Conservation (phyloP, 2,329 filamentous ascomycete species). For the Golovinomyces cichoracearum region DNA sequence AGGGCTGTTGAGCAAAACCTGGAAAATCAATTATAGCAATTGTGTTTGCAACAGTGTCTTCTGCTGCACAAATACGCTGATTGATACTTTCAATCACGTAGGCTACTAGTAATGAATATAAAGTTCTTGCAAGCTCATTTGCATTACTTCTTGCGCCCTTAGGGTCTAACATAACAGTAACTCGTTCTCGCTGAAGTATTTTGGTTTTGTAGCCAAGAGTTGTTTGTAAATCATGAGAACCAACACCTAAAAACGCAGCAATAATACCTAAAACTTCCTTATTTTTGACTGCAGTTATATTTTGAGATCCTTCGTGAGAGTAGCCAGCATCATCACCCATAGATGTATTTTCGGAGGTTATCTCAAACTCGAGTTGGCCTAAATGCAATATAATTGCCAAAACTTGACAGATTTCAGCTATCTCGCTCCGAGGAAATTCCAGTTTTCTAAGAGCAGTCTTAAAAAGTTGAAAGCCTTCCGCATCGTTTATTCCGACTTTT, state of each 20-base stretch:
- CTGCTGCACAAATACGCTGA: conserved; percentile 59
- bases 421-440: conserved; percentile 77
- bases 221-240: conserved; percentile 53
- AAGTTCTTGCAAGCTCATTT: conserved; percentile 72
- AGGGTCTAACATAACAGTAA: conserved; percentile 95
- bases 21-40: conserved; percentile 91
- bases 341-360: conserved; percentile 49
- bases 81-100: conserved; percentile 88
- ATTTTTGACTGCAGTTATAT: conserved; percentile 69
- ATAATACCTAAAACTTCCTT: conserved; percentile 68
- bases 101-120: conserved; percentile 82
- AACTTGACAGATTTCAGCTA: conserved; percentile 90
- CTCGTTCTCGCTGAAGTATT: conserved; percentile 81
- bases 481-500: conserved; percentile 89
- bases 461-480: conserved; percentile 89
- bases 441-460: conserved; percentile 85
- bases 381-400: conserved; percentile 89
- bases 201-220: conserved; percentile 91
- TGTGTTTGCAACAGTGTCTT: conserved; percentile 77
- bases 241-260: conserved; percentile 81
- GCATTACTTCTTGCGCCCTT: conserved; percentile 73
- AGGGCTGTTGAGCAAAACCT: conserved; percentile 64
- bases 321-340: conserved; percentile 79
- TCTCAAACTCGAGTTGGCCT: conserved; percentile 83
- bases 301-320: conserved; percentile 78